Evolutionary conservation across 257 asterid species (phyloP).

Genomic region (Thymus mandschuricus): DNA sequence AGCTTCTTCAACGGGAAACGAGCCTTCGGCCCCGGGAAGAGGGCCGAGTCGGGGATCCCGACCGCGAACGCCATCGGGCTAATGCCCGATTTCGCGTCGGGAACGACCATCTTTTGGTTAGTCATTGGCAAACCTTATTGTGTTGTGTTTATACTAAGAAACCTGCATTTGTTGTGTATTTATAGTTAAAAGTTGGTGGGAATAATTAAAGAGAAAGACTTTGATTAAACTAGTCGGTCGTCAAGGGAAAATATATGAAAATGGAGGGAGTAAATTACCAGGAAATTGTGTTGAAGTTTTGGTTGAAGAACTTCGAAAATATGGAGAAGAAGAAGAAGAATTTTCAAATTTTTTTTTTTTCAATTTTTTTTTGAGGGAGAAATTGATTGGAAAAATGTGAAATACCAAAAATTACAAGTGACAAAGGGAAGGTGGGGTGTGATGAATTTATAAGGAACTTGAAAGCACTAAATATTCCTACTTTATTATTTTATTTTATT

Average conservation of each 20-base stretch:
- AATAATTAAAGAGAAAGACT: background rate
- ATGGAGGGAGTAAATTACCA: constrained; percentile 37
- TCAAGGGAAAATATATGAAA: background rate
- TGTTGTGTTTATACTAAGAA: background rate
- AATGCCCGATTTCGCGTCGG: constrained; percentile 47
- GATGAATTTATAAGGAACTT: constrained; percentile 63
- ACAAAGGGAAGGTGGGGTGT: constrained; percentile 31
- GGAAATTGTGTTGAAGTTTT: constrained; percentile 37
- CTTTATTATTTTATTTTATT: constrained; percentile 22
- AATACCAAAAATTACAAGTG: constrained; percentile 27
- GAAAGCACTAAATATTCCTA: constrained; percentile 39
- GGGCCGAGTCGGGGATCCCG: constrained; percentile 35
- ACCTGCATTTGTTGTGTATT: constrained; percentile 33
- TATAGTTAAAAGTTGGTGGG: background rate
- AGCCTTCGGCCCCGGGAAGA: constrained; percentile 31
- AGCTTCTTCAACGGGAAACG: constrained; percentile 39
- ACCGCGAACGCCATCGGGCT: constrained; percentile 30
- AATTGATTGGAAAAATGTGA: background rate
- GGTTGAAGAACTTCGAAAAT: constrained; percentile 27
- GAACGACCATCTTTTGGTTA: constrained; percentile 52
- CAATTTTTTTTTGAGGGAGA: background rate
- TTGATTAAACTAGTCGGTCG: background rate
- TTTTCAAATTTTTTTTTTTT: background rate
- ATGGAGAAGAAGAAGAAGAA: constrained; percentile 28
- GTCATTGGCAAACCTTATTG: constrained; percentile 36